Evolutionary conservation across 2,329 filamentous ascomycete genomes (phyloP), one percentile per base, ranked within the genome.

Genomic region (Ceratocystis alfenasii): DNA sequence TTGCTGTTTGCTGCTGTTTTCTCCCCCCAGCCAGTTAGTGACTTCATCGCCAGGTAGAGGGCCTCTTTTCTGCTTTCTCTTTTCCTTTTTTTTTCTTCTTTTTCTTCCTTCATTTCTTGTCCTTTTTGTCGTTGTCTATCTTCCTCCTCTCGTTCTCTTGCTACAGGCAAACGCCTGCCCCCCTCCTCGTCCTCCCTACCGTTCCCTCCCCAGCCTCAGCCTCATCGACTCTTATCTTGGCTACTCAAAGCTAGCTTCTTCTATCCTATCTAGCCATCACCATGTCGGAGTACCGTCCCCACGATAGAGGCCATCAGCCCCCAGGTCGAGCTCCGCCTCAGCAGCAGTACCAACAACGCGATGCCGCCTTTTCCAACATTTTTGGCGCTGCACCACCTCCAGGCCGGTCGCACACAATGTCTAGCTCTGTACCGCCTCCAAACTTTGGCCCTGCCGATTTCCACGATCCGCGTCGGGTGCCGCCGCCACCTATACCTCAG

Each of bases 371-470:
- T 76, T 90, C 89, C 70, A 93, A 93, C 77, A 97, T 97, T 74
- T 99, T 97, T 75, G 94, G 93, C 71, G 86, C 86, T 70, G 83
- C 89, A 70, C 91, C 90, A 69, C 90, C 90, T 60, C 85, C 89
- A 59, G 93, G 93, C 67, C 87, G 94, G 75, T 95, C 92, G 67
- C 92, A 96, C 73, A 96, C 93, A 30, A 96, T 97, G 91, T 94
- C 87, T 69, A 91, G 89, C 66, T 87, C 90, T 69, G 82, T 87
- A 53, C 73, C 77, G 67, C 84, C 83, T 66, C 77, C 79, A 62
- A 75, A 78, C 71, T 78, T 79, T 74, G 77, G 77, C 71, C 79
- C 82, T 67, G 62, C 70, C 64, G 72, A 79, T 65, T 77, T n/a
- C 74, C 74, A 2, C 77, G 77, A 2, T 74, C 74, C 25, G 75